phyloP scores from a whole-genome alignment of 176 grass and related monocot species.

The bread wheat (Triticum aestivum) region DNA sequence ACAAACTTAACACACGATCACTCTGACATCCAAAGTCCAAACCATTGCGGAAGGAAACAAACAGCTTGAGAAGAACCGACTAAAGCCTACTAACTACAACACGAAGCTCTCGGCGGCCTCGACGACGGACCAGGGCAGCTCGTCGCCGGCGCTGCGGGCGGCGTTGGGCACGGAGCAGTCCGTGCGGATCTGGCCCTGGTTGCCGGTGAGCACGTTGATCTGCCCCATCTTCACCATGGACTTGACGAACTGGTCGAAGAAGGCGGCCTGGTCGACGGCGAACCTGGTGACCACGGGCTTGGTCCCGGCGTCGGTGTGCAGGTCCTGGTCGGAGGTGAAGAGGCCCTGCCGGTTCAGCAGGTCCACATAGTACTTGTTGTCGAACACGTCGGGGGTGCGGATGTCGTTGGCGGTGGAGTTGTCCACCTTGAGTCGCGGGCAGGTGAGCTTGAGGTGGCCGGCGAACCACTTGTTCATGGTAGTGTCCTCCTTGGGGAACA shows the following conservation, averaged over 20 bases:
- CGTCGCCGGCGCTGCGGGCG: too few relatives aligned
- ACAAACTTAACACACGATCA: not conserved
- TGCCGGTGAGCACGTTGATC: slow-evolving; percentile 35
- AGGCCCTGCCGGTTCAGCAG: slow-evolving; percentile 28
- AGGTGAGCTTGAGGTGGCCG: slow-evolving; percentile 40
- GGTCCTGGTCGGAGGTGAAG: slow-evolving; percentile 51
- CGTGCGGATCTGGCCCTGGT: slow-evolving; percentile 39
- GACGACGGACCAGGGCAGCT: slow-evolving; percentile 10
- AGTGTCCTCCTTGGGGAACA: slow-evolving; percentile 22
- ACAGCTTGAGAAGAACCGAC: not conserved
- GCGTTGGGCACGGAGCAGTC: slow-evolving; percentile 42
- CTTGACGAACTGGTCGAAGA: slow-evolving; percentile 37
- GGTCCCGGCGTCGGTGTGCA: slow-evolving; percentile 21
- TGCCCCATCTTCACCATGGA: slow-evolving; percentile 51
- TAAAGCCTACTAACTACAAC: not conserved
- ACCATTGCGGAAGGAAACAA: not conserved
- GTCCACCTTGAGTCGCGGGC: not conserved
- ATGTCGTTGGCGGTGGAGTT: slow-evolving; percentile 54
- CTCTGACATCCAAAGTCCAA: not conserved
- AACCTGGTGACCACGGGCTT: slow-evolving; percentile 27
- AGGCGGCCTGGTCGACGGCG: slow-evolving; percentile 25
- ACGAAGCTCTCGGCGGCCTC: slow-evolving; percentile 8
- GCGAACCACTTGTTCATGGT: not conserved
- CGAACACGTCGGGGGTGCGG: slow-evolving; percentile 12
- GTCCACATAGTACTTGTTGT: slow-evolving; percentile 40